Evolutionary conservation across 2,329 filamentous ascomycete genomes (phyloP).

Genomic region (Neopestalotiopsis clavispora): DNA sequence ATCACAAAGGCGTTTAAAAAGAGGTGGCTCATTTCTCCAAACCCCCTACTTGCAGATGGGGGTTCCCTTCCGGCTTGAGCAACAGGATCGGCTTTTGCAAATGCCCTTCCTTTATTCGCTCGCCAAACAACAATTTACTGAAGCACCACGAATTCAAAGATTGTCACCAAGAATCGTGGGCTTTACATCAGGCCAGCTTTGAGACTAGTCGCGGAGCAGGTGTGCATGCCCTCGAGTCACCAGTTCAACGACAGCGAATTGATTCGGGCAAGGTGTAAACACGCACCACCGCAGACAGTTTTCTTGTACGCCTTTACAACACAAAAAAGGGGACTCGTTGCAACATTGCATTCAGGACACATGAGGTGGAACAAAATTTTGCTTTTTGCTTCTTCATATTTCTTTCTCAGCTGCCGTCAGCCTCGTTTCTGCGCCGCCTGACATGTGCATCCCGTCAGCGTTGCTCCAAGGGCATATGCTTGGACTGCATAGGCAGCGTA

Average conservation of each 20-base stretch:
- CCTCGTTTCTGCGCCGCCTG: not conserved
- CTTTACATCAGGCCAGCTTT: not conserved
- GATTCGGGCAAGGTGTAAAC: not conserved
- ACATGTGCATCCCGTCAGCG: not conserved
- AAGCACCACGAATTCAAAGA: not conserved
- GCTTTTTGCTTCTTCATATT: constrained; percentile 1
- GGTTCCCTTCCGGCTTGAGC: not conserved
- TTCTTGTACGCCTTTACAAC: not conserved
- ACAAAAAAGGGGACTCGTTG: not conserved
- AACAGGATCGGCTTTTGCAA: not conserved
- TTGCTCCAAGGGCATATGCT: not conserved
- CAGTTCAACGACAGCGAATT: not conserved
- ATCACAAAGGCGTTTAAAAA: constrained; percentile 37
- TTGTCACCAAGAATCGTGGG: not conserved
- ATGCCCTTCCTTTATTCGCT: not conserved
- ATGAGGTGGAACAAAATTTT: constrained; percentile 7
- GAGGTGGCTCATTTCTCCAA: constrained; percentile 22
- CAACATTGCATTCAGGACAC: constrained; percentile 11
- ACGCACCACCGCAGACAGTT: not conserved
- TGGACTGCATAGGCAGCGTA: not conserved
- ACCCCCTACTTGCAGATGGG: not conserved
- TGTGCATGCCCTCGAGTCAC: not conserved
- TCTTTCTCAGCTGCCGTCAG: not conserved
- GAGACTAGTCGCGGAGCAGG: not conserved
- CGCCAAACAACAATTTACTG: not conserved